Percentiles rank a stretch among this genome's conserved stretches.
Conservation (phyloP, 768 basidiomycete species). For the Bullera alba region DNA sequence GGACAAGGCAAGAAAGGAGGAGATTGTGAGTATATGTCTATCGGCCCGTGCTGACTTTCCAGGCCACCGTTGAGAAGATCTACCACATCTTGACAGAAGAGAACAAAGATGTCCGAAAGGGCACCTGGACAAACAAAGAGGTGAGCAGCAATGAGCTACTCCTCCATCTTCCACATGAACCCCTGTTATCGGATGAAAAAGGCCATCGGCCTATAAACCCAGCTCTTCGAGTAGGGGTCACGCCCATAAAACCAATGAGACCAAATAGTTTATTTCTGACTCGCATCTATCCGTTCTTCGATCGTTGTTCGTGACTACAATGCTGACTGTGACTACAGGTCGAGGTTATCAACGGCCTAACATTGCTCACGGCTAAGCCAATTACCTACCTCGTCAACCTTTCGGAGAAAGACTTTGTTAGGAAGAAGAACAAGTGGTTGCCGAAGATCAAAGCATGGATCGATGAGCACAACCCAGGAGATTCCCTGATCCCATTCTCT, state of each 20-base stretch:
- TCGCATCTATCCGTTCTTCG: constrained; percentile 1
- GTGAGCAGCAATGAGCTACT: constrained; percentile 57
- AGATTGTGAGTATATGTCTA: constrained; percentile 58
- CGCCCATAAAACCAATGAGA: constrained; percentile 66
- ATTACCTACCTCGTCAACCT: constrained; percentile 98
- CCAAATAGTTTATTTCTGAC: constrained; percentile 47
- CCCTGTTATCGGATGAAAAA: constrained; percentile 60
- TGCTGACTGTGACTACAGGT: constrained; percentile 23
- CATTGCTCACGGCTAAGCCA: constrained; percentile 90
- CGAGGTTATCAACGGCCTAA: constrained; percentile 52
- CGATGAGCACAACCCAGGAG: constrained; percentile 90
- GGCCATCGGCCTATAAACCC: constrained; percentile 76
- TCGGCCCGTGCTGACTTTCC: not conserved
- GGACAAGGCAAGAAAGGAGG: constrained; percentile 93
- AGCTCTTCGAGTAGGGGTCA: constrained; percentile 93
- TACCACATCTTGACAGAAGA: constrained; percentile 68
- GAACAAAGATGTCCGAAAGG: constrained; percentile 83
- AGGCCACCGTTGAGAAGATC: constrained; percentile 83
- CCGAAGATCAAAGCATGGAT: constrained; percentile 98
- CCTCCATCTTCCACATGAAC: not conserved
- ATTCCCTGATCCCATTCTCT: constrained; percentile 91
- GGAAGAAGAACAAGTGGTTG: constrained; percentile 99
- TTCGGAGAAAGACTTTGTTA: constrained; percentile 83
- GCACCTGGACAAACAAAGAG: constrained; percentile 95
- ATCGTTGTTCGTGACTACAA: not conserved